Percentiles rank a stretch among this genome's conserved stretches.
Conservation (phyloP, 768 basidiomycete species). For the Termitomyces bulborhizus region DNA sequence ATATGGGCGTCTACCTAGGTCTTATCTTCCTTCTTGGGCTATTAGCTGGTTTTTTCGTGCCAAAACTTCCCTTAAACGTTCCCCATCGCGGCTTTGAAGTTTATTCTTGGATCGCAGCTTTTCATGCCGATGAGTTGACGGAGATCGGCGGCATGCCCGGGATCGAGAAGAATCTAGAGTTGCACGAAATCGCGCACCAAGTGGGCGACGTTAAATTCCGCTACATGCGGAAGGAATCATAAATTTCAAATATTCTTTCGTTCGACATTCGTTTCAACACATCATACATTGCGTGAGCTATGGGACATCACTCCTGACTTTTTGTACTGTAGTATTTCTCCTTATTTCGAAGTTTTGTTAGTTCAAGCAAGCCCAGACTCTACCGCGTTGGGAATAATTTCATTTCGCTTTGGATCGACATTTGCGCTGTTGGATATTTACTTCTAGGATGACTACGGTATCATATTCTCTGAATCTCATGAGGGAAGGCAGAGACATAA, state of each 20-base stretch:
- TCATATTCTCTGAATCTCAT: no score
- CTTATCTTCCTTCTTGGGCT: constrained; percentile 24
- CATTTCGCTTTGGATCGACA: no score
- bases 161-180: constrained; percentile 21
- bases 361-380: no score
- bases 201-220: constrained; percentile 24
- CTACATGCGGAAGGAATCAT: constrained; percentile 4
- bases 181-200: constrained; percentile 21
- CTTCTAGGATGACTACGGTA: no score
- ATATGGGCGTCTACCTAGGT: constrained; percentile 19
- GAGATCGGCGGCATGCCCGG: constrained; percentile 14
- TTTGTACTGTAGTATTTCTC: not conserved
- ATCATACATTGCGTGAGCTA: not conserved
- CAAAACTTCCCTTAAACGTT: constrained; percentile 20
- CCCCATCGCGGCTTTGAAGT: constrained; percentile 24
- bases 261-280: not conserved
- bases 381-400: no score
- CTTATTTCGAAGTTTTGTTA: not conserved
- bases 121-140: constrained; percentile 22
- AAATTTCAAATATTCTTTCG: not conserved
- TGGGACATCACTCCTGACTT: not conserved
- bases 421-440: no score
- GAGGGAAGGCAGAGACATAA: no score
- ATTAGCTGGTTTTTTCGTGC: constrained; percentile 23
- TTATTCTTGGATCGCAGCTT: constrained; percentile 26